A percentile compares a stretch with the other conserved stretches of the same genome.
Evolutionary conservation across 352 stramenopile species (phyloP).

Genomic region (Phytophthora tentaculata): DNA sequence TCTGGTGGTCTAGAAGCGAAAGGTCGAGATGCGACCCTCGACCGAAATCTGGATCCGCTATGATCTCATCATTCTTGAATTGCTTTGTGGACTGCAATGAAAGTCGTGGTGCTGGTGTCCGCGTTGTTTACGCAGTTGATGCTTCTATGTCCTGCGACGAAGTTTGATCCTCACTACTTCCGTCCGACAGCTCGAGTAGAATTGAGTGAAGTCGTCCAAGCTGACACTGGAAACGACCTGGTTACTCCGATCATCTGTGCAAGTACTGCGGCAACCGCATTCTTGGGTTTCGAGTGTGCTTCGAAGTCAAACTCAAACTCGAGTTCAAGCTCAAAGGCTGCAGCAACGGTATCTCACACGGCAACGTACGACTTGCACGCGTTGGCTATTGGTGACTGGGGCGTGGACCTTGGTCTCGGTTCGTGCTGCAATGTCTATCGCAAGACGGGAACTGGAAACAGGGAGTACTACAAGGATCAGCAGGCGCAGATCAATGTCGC

Average conservation of each 20-base stretch:
- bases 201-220: slow-evolving; percentile 18
- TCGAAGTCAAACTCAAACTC: slow-evolving; percentile 9
- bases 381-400: slow-evolving; percentile 80
- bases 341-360: slow-evolving; percentile 36
- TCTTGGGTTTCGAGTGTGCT: slow-evolving; percentile 55
- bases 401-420: slow-evolving; percentile 59
- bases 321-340: slow-evolving; percentile 15
- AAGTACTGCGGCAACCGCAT: slow-evolving; percentile 42
- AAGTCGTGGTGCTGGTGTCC: background rate
- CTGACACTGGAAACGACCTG: slow-evolving; percentile 27
- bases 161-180: background rate
- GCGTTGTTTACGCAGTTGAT: slow-evolving; percentile 13
- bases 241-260: slow-evolving; percentile 54
- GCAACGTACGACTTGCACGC: slow-evolving; percentile 63
- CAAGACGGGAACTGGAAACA: slow-evolving; percentile 57
- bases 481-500: slow-evolving; percentile 73
- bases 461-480: slow-evolving; percentile 77
- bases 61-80: slow-evolving; percentile 14
- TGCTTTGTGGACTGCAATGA: slow-evolving; percentile 9
- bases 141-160: background rate
- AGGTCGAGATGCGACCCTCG: slow-evolving; percentile 25
- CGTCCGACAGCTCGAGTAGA: slow-evolving; percentile 16
- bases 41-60: background rate
- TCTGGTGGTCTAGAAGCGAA: slow-evolving; percentile 7
- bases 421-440: slow-evolving; percentile 81